Evolutionary conservation across 805 yeast species (phyloP), one percentile per base, ranked within the genome.

Genomic region (Ogataea glucozyma): DNA sequence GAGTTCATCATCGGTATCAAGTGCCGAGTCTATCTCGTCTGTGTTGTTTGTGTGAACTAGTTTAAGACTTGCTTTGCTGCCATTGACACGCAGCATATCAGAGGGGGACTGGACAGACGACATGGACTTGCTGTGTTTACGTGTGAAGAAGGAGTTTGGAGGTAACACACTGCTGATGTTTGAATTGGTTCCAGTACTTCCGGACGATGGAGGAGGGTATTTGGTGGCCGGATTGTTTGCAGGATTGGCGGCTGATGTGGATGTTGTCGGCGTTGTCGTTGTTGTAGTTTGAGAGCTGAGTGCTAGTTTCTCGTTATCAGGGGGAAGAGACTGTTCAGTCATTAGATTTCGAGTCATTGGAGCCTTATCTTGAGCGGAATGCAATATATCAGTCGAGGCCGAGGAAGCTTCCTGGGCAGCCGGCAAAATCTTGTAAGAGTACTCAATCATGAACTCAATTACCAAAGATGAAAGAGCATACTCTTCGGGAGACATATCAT

Each of bases 401-500:
- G 31, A 23, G 12, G 26, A 21, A 6, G 53, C 48, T n/a, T 54
- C 57, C 38, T 61, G 62, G 12, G 64, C 60, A 55, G 72, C 62
- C 47, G 91, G 88, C 44, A 90, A 68, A 32, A 91, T 72, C 60
- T 82, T 80, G 60, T 85, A 83, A 16, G 91, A 83, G 61, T 91
- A 88, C 52, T 85, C 90, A 44, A 91, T 86, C 68, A 93, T 74
- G 52, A 91, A 89, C 58, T 90, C 95, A 19, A 93, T 84, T 24
- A 88, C 96, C 6, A 81, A 73, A 52, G 90, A 88, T 4, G 96
- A 86, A 26, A 88, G 67, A 10, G 87, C 91, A 66, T 90, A 90
- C 64, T 93, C 97, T 23, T 81, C 88, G 1, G 97, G 97, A 31
- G 84, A 79, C 82, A 91, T 79, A 60, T 90, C 97, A 62, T 93